These are phyloP conservation scores for Mycena capillaripes DNA, from an alignment of 768 basidiomycete genomes.

Conservation along the genomic window DNA sequence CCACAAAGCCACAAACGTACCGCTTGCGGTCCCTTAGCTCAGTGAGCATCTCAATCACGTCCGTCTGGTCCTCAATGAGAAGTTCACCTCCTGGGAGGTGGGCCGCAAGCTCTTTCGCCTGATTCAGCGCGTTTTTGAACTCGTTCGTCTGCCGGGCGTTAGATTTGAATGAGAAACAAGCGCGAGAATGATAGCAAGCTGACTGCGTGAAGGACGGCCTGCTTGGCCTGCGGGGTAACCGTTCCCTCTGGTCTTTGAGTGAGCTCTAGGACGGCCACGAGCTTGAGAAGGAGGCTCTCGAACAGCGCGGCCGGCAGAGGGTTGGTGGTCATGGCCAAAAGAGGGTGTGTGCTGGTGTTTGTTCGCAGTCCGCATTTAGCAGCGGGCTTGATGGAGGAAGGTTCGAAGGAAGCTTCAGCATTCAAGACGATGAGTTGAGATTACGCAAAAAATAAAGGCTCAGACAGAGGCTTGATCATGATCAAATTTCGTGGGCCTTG, in stretches of 20 bases:
- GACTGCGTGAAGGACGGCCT: slow-evolving; percentile 77
- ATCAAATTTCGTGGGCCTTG: no score
- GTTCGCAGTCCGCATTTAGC: slow-evolving; percentile 6
- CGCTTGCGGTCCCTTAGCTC: slow-evolving; percentile 72
- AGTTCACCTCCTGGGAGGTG: slow-evolving; percentile 82
- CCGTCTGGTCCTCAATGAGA: slow-evolving; percentile 75
- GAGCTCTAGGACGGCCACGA: slow-evolving; percentile 71
- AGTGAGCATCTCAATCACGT: slow-evolving; percentile 79
- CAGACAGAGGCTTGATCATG: no score
- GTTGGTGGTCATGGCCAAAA: slow-evolving; percentile 46
- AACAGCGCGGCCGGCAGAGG: slow-evolving; percentile 64
- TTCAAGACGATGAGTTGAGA: no score
- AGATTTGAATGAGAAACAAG: background rate
- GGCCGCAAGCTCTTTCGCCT: slow-evolving; percentile 71
- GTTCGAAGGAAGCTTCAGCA: no score
- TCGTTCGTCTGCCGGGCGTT: slow-evolving; percentile 71
- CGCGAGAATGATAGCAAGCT: background rate
- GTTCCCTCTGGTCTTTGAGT: slow-evolving; percentile 70
- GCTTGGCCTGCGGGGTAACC: slow-evolving; percentile 70
- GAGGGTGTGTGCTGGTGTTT: background rate
- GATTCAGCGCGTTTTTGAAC: slow-evolving; percentile 69
- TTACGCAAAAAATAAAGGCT: no score
- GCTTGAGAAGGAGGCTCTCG: slow-evolving; percentile 69
- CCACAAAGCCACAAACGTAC: slow-evolving; percentile 50
- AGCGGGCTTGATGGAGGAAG: no score